phyloP scores from a whole-genome alignment of 2,329 filamentous ascomycete genomes.

The Exophiala sp. region DNA sequence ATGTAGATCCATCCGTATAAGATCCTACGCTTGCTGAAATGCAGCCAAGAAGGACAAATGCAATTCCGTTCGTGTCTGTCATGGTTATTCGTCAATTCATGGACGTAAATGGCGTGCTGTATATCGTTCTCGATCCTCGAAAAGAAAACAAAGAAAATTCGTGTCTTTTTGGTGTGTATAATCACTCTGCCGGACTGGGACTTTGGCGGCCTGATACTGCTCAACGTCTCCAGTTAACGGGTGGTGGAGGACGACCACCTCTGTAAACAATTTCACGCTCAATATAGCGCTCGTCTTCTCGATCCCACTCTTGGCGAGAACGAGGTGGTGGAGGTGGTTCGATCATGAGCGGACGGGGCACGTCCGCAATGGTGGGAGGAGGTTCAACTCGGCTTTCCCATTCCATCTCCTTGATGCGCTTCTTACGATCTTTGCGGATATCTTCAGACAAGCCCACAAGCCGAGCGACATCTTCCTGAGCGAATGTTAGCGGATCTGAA shows the following conservation, averaged over 20 bases:
- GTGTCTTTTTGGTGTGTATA: not conserved
- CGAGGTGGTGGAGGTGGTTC: constrained; percentile 23
- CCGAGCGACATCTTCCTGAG: constrained; percentile 78
- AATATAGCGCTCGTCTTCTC: constrained; percentile 29
- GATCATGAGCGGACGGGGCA: constrained; percentile 21
- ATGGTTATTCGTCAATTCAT: not conserved
- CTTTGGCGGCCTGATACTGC: too few species aligned
- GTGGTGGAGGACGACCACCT: constrained; percentile 28
- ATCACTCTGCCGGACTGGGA: too few species aligned
- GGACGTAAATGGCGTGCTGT: not conserved
- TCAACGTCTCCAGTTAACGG: constrained; percentile 25
- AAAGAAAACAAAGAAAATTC: not conserved
- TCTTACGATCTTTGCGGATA: constrained; percentile 65
- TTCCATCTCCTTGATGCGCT: constrained; percentile 58
- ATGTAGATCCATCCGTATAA: not conserved
- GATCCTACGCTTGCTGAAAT: not conserved
- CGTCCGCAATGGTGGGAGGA: constrained; percentile 19
- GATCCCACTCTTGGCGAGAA: constrained; percentile 24
- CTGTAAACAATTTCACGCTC: constrained; percentile 29
- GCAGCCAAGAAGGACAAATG: not conserved
- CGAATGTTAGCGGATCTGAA: constrained; percentile 33
- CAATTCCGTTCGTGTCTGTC: not conserved
- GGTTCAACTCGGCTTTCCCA: constrained; percentile 38
- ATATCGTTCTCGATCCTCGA: too few species aligned
- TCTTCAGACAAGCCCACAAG: constrained; percentile 79